Evolutionary conservation across 2,329 filamentous ascomycete genomes (phyloP), one percentile per base, ranked within the genome.

Genomic region (Pseudogymnoascus sp.): DNA sequence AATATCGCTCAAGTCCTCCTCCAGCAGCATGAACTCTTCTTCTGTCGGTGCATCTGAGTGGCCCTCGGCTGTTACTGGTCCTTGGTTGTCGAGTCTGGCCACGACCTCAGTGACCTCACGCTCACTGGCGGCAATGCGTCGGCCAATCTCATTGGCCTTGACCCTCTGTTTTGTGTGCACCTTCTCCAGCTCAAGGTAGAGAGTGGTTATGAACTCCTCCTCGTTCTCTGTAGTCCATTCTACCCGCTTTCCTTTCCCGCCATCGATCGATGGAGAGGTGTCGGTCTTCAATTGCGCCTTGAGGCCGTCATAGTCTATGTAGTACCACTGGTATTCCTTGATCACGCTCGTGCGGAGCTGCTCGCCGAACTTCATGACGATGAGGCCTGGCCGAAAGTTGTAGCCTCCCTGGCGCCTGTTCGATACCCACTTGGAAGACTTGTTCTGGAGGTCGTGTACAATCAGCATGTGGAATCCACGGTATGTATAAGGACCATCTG

Each of bases 81-180:
- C 83, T 67, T 83, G 81, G 73, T 84, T 83, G 66, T 89, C 87
- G 59, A 95, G 80, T 43, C 89, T 86, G 61, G 85, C 83, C 67
- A 97, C 88, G 5, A 97, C 93, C 69, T 96, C 89, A 68, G 85
- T 88, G 68, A 99, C 95, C 74, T 97, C 95, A 72, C 87, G 86
- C 77, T 97, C 92, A 73, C 88, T 93, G 64, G 88, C 85, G 69
- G 89, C 88, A 70, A 99, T 97, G 65, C 93, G 87, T 63, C 93
- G 86, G 64, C 95, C 88, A 70, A 99, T 97, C 78, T 99, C 95
- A 75, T 95, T 91, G 69, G 91, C 90, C 83, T 97, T 97, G 75
- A 97, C 88, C 78, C 96, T 91, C 78, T 97, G 93, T 79, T 97
- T 97, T 63, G 89, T 93, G 75, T 96, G 96, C 65, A 99, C 95